Evolutionary conservation across 352 stramenopile species (phyloP).

Genomic region (Phytophthora pisi): DNA sequence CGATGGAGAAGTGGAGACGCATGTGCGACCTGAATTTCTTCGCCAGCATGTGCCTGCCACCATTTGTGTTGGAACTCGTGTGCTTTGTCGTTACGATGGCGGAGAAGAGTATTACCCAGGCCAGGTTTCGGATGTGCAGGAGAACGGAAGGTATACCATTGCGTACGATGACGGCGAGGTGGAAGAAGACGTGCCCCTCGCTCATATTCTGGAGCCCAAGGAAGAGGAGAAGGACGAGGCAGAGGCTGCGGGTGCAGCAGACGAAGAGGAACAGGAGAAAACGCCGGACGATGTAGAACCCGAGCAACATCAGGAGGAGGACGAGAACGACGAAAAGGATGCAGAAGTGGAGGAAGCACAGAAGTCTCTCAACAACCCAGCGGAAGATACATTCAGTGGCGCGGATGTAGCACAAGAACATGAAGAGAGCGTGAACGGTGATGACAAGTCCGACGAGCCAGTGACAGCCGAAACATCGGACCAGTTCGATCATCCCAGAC

Average conservation of each 20-base stretch:
- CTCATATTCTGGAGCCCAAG: conserved; percentile 53
- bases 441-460: conserved; percentile 1
- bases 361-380: conserved; percentile 2
- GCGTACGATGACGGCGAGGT: conserved; percentile 85
- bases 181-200: conserved; percentile 59
- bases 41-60: conserved; percentile 64
- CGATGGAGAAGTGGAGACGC: conserved; percentile 67
- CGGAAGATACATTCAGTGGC: not conserved
- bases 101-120: conserved; percentile 77
- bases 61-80: conserved; percentile 74
- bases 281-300: not conserved
- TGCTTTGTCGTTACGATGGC: conserved; percentile 69
- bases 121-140: conserved; percentile 62
- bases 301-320: conserved; percentile 11
- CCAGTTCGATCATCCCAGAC: not conserved
- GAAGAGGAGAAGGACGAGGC: not conserved
- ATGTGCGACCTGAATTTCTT: conserved; percentile 49
- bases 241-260: not conserved
- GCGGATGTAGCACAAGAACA: not conserved
- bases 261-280: conserved; percentile 25
- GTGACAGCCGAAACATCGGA: not conserved
- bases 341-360: conserved; percentile 19
- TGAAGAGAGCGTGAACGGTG: conserved; percentile 5
- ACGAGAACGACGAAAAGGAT: conserved; percentile 1
- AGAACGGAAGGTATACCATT: conserved; percentile 71